Evolutionary conservation across 2,329 filamentous ascomycete species (phyloP), one percentile per base, ranked within the genome.

Genomic region (Mycosphaerelloides madeirae): DNA sequence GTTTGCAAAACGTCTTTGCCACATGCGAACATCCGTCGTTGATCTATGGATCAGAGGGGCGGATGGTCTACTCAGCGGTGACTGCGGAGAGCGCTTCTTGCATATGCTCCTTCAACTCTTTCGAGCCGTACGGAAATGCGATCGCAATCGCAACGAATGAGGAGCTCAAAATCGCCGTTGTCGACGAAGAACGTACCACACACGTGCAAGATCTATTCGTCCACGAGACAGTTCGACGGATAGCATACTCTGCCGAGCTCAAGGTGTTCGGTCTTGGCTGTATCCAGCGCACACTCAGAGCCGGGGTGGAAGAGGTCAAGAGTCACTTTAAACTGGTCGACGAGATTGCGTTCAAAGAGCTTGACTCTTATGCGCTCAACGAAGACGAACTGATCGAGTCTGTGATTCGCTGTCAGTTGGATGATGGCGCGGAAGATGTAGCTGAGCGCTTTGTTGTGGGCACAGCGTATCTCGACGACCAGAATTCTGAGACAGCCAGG

Each of bases 21-120:
- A 95, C 88, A 0, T 95, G 89, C 45, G 93, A 98, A 59, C 88
- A 96, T 61, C 87, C 93, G 0, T 96, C 87, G 52, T 69, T 98
- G 43, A 95, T 98, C 38, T 96, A 98, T 62, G 86, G 85, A 7
- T 82, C 83, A 0, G 89, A 96, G 61, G 87, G 86, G 1, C 79
- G 90, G 16, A 84, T 96, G 31, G 81, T 95, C 1, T 98, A 94
- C 68, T 95, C 90, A 3, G 90, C 93, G 1, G 87, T 96, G 1
- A 95, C 91, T 11, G 88, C 90, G 2, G 87, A 95, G 49, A 84
- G 89, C 51, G 87, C 88, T 1, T 83, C 83, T 1, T 84, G 80
- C 37, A 83, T 97, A 5, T 93, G 87, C 49, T 78, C 85, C 0
- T 94, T 98, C 60, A 79, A 96, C 63, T 77, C 84, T 0, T 52